A percentile compares a stretch with the other conserved stretches of the same genome.
phyloP scores from a whole-genome alignment of 2,329 filamentous ascomycete genomes.

The Dactylonectria estremocensis region DNA sequence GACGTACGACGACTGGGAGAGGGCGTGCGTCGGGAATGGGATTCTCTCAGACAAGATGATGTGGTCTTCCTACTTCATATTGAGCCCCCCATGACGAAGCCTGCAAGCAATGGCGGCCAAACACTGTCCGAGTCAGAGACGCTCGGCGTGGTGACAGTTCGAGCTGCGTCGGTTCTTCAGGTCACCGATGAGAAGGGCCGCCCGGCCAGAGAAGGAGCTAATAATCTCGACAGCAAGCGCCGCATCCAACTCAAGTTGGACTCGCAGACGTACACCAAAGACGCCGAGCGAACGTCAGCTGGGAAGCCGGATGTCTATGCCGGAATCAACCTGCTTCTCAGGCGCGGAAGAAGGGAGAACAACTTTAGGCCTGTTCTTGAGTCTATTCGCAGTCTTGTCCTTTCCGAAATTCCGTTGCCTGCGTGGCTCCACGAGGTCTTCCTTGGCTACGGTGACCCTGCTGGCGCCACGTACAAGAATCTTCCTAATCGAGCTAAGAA shows the following conservation, averaged over 20 bases:
- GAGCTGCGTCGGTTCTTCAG: constrained; percentile 89
- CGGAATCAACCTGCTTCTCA: constrained; percentile 86
- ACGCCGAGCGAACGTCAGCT: constrained; percentile 75
- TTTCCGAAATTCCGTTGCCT: constrained; percentile 88
- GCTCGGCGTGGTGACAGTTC: constrained; percentile 78
- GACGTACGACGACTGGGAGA: constrained; percentile 87
- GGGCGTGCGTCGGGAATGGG: constrained; percentile 88
- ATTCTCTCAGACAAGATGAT: constrained; percentile 87
- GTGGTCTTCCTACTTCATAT: constrained; percentile 90
- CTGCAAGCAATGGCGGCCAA: constrained; percentile 67
- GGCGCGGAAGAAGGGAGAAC: constrained; percentile 90
- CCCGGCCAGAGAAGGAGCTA: constrained; percentile 73
- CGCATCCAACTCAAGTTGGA: constrained; percentile 88
- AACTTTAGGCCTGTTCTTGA: constrained; percentile 97
- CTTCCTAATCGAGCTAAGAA: constrained; percentile 83
- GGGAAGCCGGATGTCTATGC: constrained; percentile 88
- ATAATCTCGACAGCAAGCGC: constrained; percentile 77
- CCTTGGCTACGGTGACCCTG: constrained; percentile 95
- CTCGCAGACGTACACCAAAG: constrained; percentile 80
- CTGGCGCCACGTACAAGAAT: constrained; percentile 88
- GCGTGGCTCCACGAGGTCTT: constrained; percentile 97
- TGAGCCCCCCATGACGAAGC: constrained; percentile 70
- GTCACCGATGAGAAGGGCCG: constrained; percentile 89
- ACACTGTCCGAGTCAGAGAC: constrained; percentile 67
- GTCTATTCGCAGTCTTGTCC: constrained; percentile 87